A percentile compares a stretch with the other conserved stretches of the same genome.
These are phyloP conservation scores for Ceratocystis eucalypticola DNA, from an alignment of 2,329 filamentous ascomycete species.

Conservation along the genomic window DNA sequence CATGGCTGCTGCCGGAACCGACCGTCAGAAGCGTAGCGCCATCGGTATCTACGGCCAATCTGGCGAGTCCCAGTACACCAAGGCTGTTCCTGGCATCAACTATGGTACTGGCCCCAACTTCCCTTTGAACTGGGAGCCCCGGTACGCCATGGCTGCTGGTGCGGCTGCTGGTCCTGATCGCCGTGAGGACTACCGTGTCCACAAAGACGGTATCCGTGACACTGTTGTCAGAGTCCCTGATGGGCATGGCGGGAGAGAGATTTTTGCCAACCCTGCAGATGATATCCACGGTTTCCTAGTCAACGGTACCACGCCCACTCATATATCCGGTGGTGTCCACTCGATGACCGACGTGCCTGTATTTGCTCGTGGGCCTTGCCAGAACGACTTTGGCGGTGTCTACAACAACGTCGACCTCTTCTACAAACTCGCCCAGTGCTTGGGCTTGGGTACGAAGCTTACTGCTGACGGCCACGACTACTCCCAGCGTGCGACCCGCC, in stretches of 20 bases:
- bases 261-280: slow-evolving; percentile 56
- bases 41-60: slow-evolving; percentile 61
- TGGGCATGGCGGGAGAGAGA: slow-evolving; percentile 29
- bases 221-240: slow-evolving; percentile 42
- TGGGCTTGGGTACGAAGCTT: slow-evolving; percentile 37
- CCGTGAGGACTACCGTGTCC: slow-evolving; percentile 62
- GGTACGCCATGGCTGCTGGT: slow-evolving; percentile 66
- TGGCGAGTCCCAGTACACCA: slow-evolving; percentile 64
- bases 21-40: slow-evolving; percentile 62
- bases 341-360: slow-evolving; percentile 67
- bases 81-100: slow-evolving; percentile 42
- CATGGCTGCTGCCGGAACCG: slow-evolving; percentile 47
- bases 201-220: slow-evolving; percentile 48
- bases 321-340: slow-evolving; percentile 56
- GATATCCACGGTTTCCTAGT: slow-evolving; percentile 52
- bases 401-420: slow-evolving; percentile 62
- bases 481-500: slow-evolving; percentile 11
- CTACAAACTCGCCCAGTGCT: slow-evolving; percentile 56
- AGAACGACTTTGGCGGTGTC: slow-evolving; percentile 59
- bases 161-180: slow-evolving; percentile 59
- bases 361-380: slow-evolving; percentile 65
- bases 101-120: slow-evolving; percentile 66
- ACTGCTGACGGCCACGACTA: slow-evolving; percentile 10
- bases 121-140: slow-evolving; percentile 71
- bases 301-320: slow-evolving; percentile 59